Percentiles rank a stretch among this genome's conserved stretches.
Conservation (phyloP, 257 asterid species). For the Eucommia ulmoides region DNA sequence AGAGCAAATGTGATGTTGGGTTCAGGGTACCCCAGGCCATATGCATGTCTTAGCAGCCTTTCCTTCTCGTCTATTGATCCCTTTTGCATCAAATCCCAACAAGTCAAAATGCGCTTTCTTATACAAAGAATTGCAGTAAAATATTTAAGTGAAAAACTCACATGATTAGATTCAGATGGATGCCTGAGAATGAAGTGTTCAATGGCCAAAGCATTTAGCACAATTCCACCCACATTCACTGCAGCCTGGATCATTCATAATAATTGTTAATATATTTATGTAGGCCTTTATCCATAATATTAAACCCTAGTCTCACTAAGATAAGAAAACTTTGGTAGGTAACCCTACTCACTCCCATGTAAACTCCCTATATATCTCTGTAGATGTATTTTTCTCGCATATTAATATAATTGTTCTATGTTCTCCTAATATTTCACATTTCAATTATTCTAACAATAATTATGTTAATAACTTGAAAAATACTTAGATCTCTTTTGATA, state of each 20-base stretch:
- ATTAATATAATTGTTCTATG: not conserved
- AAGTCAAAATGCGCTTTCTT: not conserved
- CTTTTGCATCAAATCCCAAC: constrained; percentile 22
- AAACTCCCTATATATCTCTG: not conserved
- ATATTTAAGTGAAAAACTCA: constrained; percentile 18
- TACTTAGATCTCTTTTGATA: too few species aligned
- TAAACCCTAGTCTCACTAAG: not conserved
- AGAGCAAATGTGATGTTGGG: constrained; percentile 82
- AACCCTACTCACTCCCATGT: not conserved
- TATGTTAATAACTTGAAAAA: too few species aligned
- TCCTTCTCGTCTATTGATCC: constrained; percentile 52
- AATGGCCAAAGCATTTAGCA: constrained; percentile 66
- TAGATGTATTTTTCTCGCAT: not conserved
- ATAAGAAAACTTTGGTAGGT: not conserved
- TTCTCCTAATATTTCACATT: not conserved
- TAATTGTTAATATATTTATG: not conserved
- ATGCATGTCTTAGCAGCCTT: constrained; percentile 56
- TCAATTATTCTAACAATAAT: too few species aligned
- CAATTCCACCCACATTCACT: constrained; percentile 59
- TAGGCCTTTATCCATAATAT: not conserved
- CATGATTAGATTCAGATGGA: constrained; percentile 56
- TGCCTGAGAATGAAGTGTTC: constrained; percentile 82
- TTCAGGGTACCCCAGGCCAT: constrained; percentile 88
- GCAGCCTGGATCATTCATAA: constrained; percentile 40
- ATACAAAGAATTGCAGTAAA: not conserved